These are phyloP conservation scores for Crithidia mellificae DNA, from an alignment of 208 protist species.

Conservation along the genomic window DNA sequence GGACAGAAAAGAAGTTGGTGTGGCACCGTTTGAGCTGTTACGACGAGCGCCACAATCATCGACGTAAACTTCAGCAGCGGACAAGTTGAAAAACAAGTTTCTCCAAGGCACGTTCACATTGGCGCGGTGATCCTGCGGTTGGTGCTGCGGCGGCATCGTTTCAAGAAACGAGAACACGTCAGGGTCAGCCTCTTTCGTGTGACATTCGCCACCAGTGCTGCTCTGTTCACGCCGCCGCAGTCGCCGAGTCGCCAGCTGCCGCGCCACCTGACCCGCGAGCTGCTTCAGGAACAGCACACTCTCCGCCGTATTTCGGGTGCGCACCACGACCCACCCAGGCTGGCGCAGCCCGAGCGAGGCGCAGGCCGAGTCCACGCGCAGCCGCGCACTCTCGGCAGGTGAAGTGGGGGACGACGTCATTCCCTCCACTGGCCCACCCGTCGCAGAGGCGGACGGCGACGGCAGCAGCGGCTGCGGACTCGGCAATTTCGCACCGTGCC, in stretches of 20 bases:
- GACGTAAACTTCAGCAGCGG: no score
- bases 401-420: neutral
- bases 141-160: neutral
- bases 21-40: no score
- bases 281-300: constrained; percentile 43
- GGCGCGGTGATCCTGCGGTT: neutral
- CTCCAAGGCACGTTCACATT: no score
- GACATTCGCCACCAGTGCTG: neutral
- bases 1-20: constrained; percentile 1
- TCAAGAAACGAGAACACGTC: no score
- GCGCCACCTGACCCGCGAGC: constrained; percentile 25
- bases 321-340: constrained; percentile 38
- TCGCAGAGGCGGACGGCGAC: no score
- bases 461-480: constrained; percentile 7
- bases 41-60: no score
- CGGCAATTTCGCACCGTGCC: neutral
- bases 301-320: constrained; percentile 55
- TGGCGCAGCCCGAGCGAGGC: constrained; percentile 37
- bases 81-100: no score
- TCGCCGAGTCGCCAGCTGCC: constrained; percentile 18
- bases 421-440: no score
- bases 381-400: constrained; percentile 18
- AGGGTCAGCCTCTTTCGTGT: no score
- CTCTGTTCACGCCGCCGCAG: neutral
- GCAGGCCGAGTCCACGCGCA: constrained; percentile 50